phyloP scores from a whole-genome alignment of 495 filamentous ascomycete genomes.

The Chaetomidium leptoderma region DNA sequence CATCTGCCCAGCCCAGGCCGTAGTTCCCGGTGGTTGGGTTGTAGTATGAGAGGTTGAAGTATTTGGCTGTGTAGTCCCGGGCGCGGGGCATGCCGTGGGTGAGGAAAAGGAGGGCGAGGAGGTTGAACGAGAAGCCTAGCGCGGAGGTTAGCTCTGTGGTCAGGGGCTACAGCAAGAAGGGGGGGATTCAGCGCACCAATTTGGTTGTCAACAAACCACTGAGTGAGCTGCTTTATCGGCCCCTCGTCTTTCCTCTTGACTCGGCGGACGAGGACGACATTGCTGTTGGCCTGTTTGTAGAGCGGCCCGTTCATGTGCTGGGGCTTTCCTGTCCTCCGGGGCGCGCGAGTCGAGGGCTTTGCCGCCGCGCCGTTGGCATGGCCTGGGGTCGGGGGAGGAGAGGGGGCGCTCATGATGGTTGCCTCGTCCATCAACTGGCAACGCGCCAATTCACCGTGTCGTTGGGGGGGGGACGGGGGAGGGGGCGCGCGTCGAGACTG shows the following conservation, averaged over 20 bases:
- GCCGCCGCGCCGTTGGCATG: conserved; percentile 7
- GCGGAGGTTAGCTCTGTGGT: conserved; percentile 6
- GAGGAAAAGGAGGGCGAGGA: conserved; percentile 70
- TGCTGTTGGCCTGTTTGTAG: conserved; percentile 45
- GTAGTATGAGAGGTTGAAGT: conserved; percentile 82
- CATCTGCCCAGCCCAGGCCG: conserved; percentile 70
- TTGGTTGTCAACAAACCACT: conserved; percentile 53
- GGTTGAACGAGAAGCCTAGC: conserved; percentile 35
- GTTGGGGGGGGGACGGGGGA: neutral
- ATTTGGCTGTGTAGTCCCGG: conserved; percentile 71
- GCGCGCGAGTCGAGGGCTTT: conserved; percentile 11
- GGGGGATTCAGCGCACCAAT: conserved; percentile 40
- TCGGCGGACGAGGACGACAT: conserved; percentile 44
- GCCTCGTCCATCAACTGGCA: conserved; percentile 11
- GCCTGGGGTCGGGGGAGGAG: conserved; percentile 7
- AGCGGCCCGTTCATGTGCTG: conserved; percentile 45
- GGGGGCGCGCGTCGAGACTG: neutral
- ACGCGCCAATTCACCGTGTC: conserved; percentile 12
- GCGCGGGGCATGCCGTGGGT: conserved; percentile 78
- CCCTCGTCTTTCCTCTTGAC: conserved; percentile 46
- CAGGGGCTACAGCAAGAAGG: neutral
- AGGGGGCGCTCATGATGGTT: conserved; percentile 16
- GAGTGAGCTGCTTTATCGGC: conserved; percentile 37
- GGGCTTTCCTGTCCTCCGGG: conserved; percentile 26
- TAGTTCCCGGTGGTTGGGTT: conserved; percentile 63